Base-by-base conservation (phyloP, 2,329 filamentous ascomycete species). In the Phialocephala sp. region DNA sequence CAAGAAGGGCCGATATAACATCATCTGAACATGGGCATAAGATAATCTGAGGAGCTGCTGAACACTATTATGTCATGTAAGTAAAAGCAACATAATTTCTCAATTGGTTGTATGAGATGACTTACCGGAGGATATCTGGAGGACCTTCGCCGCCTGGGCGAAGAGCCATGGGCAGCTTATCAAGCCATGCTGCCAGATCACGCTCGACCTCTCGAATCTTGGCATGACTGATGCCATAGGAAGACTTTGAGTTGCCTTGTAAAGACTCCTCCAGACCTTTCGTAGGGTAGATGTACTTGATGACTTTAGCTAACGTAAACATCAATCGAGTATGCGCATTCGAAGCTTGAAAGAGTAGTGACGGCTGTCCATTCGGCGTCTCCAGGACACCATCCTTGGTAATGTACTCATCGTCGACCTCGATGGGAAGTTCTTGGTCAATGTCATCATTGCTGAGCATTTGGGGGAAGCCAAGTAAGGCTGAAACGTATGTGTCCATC, bases 1-100 rank as follows among this genome's bases (percentile, higher is more conserved):
- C 14, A 95, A 80, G 76, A 95, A 95, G 0, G 92, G 92, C 20
- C 92, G 84, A 73, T 95, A 95, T 1, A 95, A 80, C 74, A 95
- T 88, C 76, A 95, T 89, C 74, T 94, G 92, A 5, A 93, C 90
- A 73, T 94, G 91, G 1, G 90, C 91, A 75, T 91, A 94, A n/a
- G 89, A 87, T 77, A 95, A 89, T 41, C 91, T 85, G 22, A 95
- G 81, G 27, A 94, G 81, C 68, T 93, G 92, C 66, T 92, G 91
- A n/a, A 84, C 80, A 62, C 86, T 85, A 22, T 35, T 36, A 50
- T 61, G 14, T 24, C n/a, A 41, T 45, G 39, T 76, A 66, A 76
- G 74, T 50, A 8, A 63, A 68, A n/a, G n/a, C 15, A 1, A 12
- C 22, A 5, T 8, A 22, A n/a, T 32, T n/a, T 20, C n/a, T 3